Conservation (phyloP, 2,329 filamentous ascomycete species). For the Xylariaceae sp. region DNA sequence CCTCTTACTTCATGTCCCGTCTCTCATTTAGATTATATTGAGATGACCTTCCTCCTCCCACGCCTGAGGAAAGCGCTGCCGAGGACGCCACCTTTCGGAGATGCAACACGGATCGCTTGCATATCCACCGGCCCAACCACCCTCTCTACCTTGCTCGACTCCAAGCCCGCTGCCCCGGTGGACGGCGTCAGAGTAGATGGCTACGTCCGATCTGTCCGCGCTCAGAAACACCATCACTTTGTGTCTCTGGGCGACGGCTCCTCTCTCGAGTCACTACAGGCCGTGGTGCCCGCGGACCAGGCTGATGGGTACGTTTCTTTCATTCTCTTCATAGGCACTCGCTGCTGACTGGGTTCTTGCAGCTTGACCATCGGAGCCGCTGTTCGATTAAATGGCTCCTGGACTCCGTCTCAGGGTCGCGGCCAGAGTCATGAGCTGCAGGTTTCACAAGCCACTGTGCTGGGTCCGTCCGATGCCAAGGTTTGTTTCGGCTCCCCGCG, state of each 20-base stretch:
- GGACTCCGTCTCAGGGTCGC: slow-evolving; percentile 66
- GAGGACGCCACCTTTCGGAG: slow-evolving; percentile 11
- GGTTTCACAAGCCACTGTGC: slow-evolving; percentile 62
- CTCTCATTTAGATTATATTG: slow-evolving; percentile 6
- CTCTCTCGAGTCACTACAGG: slow-evolving; percentile 73
- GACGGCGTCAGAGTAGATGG: slow-evolving; percentile 64
- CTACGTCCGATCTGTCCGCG: slow-evolving; percentile 78
- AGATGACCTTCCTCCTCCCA: slow-evolving; percentile 21
- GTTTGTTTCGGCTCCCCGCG: slow-evolving; percentile 48
- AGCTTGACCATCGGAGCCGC: slow-evolving; percentile 81
- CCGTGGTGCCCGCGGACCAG: slow-evolving; percentile 67
- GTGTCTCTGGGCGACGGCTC: slow-evolving; percentile 85
- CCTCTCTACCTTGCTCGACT: slow-evolving; percentile 54
- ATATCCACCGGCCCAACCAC: slow-evolving; percentile 38
- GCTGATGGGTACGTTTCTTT: slow-evolving; percentile 61
- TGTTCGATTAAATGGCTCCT: slow-evolving; percentile 72
- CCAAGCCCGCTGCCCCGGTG: slow-evolving; percentile 41
- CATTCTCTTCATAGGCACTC: slow-evolving; percentile 10
- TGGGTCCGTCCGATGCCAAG: slow-evolving; percentile 75
- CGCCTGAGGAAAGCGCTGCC: slow-evolving; percentile 21
- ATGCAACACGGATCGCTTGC: slow-evolving; percentile 6
- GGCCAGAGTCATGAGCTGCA: slow-evolving; percentile 78
- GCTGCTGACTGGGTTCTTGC: slow-evolving; percentile 28
- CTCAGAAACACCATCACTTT: slow-evolving; percentile 81
- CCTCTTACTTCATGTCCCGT: not conserved